Percentiles rank a stretch among this genome's conserved stretches.
Evolutionary conservation across 768 basidiomycete species (phyloP).

Genomic region (Russula ochroleuca): DNA sequence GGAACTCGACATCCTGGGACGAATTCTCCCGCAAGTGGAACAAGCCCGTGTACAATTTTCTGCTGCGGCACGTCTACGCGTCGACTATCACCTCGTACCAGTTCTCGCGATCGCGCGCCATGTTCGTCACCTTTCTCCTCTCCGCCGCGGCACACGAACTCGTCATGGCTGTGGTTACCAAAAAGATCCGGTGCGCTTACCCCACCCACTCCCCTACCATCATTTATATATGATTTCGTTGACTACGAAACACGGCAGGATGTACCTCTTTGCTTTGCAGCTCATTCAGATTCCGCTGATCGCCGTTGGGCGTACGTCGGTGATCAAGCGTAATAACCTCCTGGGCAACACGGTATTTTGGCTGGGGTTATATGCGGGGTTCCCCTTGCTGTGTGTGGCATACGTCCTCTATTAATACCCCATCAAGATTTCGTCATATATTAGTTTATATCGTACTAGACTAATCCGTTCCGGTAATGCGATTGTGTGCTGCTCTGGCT

Average conservation of each 20-base stretch:
- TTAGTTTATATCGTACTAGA: neutral
- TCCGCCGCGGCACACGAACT: slow-evolving; percentile 90
- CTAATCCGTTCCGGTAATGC: no score
- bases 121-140: slow-evolving; percentile 88
- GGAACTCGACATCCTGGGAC: slow-evolving; percentile 97
- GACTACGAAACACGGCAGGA: slow-evolving; percentile 39
- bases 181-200: slow-evolving; percentile 74
- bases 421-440: neutral
- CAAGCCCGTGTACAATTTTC: slow-evolving; percentile 90
- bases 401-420: slow-evolving; percentile 50
- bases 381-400: slow-evolving; percentile 87
- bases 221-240: neutral
- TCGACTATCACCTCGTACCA: slow-evolving; percentile 75
- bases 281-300: slow-evolving; percentile 93
- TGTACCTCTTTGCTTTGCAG: slow-evolving; percentile 76
- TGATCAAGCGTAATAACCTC: slow-evolving; percentile 74
- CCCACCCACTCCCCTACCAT: neutral
- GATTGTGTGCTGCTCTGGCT: no score
- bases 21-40: slow-evolving; percentile 99
- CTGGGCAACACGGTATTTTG: slow-evolving; percentile 89
- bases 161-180: slow-evolving; percentile 93
- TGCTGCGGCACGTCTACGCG: slow-evolving; percentile 93
- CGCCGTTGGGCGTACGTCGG: slow-evolving; percentile 66
- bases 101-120: slow-evolving; percentile 73
- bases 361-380: slow-evolving; percentile 86